Evolutionary conservation across 257 asterid genomes (phyloP).

Genomic region (Fraxinus quadrangulata): DNA sequence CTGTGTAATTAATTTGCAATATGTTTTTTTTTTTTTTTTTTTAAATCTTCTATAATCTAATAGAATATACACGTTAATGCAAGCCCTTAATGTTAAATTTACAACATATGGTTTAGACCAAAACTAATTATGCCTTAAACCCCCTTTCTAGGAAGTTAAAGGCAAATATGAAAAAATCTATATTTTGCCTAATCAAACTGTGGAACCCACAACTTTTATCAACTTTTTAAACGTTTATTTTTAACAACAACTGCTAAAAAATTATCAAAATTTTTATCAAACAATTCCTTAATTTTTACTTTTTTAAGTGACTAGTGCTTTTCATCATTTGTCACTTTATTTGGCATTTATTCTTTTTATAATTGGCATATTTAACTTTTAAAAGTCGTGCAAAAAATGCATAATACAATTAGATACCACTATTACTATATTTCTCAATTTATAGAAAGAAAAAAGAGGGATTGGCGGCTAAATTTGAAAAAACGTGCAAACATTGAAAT

Average conservation of each 20-base stretch:
- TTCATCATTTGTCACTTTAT: too few species aligned
- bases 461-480: background rate
- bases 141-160: too few species aligned
- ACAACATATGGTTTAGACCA: background rate
- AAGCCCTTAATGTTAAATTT: background rate
- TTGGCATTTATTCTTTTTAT: background rate
- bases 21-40: conserved; percentile 12
- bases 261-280: too few species aligned
- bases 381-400: background rate
- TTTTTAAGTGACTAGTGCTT: too few species aligned
- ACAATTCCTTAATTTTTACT: too few species aligned
- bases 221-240: too few species aligned
- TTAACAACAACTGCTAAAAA: too few species aligned
- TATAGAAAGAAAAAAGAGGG: background rate
- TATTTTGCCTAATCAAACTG: too few species aligned
- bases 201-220: too few species aligned
- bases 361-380: background rate
- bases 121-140: background rate
- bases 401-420: too few species aligned
- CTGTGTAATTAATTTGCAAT: conserved; percentile 29
- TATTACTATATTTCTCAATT: background rate
- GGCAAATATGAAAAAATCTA: too few species aligned
- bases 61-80: background rate
- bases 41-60: background rate
- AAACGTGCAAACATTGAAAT: background rate